Conservation (phyloP, 768 basidiomycete species). For the Tephrocybe sp. region DNA sequence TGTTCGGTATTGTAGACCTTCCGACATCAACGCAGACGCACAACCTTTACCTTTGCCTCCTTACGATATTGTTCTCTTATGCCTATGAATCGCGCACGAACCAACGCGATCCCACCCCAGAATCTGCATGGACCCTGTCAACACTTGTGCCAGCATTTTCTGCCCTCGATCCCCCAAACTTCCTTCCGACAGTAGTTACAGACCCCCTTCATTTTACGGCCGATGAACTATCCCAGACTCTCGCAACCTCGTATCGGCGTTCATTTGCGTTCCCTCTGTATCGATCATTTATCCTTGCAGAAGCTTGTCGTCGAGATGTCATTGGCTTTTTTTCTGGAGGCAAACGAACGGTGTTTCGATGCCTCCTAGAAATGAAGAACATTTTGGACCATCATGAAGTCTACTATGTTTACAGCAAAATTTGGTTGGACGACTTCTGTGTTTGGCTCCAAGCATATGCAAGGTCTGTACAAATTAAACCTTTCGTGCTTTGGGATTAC, state of each 20-base stretch:
- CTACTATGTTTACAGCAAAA: slow-evolving; percentile 85
- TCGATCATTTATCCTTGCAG: slow-evolving; percentile 72
- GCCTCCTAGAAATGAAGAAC: slow-evolving; percentile 67
- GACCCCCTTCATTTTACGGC: slow-evolving; percentile 32
- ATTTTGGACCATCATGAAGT: slow-evolving; percentile 81
- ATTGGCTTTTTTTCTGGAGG: slow-evolving; percentile 56
- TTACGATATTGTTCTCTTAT: slow-evolving; percentile 75
- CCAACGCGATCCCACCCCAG: slow-evolving; percentile 76
- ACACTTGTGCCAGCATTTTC: slow-evolving; percentile 73
- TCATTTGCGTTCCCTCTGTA: slow-evolving; percentile 75
- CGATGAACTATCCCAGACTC: slow-evolving; percentile 46
- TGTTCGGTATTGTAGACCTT: slow-evolving; percentile 47
- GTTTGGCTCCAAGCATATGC: slow-evolving; percentile 73
- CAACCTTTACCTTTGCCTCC: slow-evolving; percentile 63
- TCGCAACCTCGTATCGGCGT: slow-evolving; percentile 70
- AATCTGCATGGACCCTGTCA: slow-evolving; percentile 86
- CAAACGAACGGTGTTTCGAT: slow-evolving; percentile 59
- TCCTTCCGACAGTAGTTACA: slow-evolving; percentile 37
- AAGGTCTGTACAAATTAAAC: slow-evolving; percentile 44
- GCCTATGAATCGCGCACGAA: slow-evolving; percentile 80
- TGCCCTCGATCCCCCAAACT: slow-evolving; percentile 78
- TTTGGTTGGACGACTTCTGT: slow-evolving; percentile 85
- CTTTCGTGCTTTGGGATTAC: neutral
- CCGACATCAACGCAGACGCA: slow-evolving; percentile 52
- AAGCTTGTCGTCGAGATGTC: slow-evolving; percentile 66